Evolutionary conservation across 1,284 basidiomycete genomes (phyloP), one percentile per base, ranked within the genome.

Genomic region (Abortiporus biennis): DNA sequence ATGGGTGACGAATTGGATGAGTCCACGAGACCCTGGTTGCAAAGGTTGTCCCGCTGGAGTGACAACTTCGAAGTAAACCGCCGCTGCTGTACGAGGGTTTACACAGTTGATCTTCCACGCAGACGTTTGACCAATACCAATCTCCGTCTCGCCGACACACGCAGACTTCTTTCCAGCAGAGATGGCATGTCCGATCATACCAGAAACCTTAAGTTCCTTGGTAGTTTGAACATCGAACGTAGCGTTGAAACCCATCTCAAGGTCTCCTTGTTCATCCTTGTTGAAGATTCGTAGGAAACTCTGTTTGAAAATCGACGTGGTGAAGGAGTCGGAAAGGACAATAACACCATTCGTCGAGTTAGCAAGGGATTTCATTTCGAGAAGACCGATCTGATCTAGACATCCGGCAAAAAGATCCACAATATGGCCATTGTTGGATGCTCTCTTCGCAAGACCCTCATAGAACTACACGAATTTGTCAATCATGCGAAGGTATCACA

Each of bases 231-330:
- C 94, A 61, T 99, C 95, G 56, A 99, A 95, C 0, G 94, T 99
- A 5, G 93, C 95, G 56, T 99, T 99, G 72, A 99, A 99, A 49
- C 95, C 95, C 94, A 99, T 98, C 59, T 89, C 83, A 19, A 99
- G 71, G 56, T 89, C 76, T 0, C 93, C 95, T 53, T 95, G 81
- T 16, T 92, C 91, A 57, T 97, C 95, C 66, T 98, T 98, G 59
- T 76, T 82, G 64, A 99, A 94, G 39, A 96, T 74, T 43, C 94
- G 82, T 44, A 97, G 75, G 83, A 98, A 98, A 54, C 83, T 88
- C 67, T 98, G 94, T 72, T 98, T 97, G 80, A 99, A 99, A 63
- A 99, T 98, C 31, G 92, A 94, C 27, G 95, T 99, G 40, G 92
- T 87, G 66, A 99, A 99, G 3, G 92, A 95, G 63, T 99, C 96